These are phyloP conservation scores for Gossypium herbaceum DNA, from an alignment of 345 rosid genomes.

Conservation along the genomic window DNA sequence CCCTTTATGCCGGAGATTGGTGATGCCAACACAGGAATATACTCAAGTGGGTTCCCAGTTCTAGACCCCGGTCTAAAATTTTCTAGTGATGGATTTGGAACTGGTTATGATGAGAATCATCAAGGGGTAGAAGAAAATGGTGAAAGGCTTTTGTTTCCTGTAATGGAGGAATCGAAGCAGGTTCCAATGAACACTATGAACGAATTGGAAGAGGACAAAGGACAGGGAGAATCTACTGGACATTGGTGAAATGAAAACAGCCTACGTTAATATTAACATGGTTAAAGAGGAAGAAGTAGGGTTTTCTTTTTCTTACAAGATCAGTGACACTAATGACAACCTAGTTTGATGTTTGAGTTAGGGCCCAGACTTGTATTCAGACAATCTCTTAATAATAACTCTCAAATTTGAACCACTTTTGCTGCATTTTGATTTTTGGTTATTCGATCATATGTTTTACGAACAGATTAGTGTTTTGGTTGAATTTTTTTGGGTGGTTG, in stretches of 20 bases:
- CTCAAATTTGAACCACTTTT: no score
- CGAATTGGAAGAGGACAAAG: constrained; percentile 17
- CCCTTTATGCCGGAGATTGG: constrained; percentile 16
- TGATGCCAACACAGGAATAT: constrained; percentile 19
- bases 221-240: constrained; percentile 15
- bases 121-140: constrained; percentile 26
- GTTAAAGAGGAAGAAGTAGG: neutral
- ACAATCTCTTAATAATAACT: no score
- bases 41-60: constrained; percentile 26
- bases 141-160: constrained; percentile 41
- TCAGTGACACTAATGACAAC: neutral
- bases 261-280: neutral
- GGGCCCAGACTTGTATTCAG: neutral
- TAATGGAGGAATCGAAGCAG: neutral
- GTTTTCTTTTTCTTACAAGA: neutral
- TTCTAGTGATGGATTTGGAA: constrained; percentile 30
- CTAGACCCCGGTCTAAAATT: constrained; percentile 40
- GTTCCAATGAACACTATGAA: no score
- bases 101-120: constrained; percentile 19
- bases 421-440: no score
- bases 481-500: neutral
- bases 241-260: neutral
- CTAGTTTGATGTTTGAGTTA: neutral
- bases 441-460: neutral
- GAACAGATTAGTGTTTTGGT: neutral